Conservation (phyloP, 2,329 filamentous ascomycete species). For the Aspergillus japonicus region DNA sequence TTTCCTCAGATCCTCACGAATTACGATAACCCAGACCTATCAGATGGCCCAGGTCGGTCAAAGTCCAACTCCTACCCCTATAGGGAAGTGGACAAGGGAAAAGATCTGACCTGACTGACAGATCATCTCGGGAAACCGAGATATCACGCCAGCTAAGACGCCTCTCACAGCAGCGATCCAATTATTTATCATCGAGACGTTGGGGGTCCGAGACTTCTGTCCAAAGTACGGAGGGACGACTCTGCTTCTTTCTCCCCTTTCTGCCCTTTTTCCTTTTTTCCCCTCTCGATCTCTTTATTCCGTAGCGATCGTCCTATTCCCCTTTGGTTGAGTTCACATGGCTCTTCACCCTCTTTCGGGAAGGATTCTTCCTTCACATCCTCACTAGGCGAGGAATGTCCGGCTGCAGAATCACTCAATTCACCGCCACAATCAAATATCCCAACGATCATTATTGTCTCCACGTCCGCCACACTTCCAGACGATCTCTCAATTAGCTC, state of each 20-base stretch:
- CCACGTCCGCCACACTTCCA: neutral
- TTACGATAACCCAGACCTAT: neutral
- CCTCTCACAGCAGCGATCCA: neutral
- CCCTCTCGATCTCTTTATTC: neutral
- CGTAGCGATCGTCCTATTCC: neutral
- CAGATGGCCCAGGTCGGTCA: neutral
- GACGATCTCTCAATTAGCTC: neutral
- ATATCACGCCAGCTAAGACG: constrained; percentile 8
- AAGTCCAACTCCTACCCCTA: neutral
- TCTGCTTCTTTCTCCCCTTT: neutral
- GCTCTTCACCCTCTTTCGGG: too few relatives aligned
- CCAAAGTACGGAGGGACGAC: neutral
- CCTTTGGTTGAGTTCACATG: too few relatives aligned
- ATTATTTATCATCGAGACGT: neutral
- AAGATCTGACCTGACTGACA: neutral
- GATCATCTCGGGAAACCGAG: constrained; percentile 4
- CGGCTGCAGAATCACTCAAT: neutral
- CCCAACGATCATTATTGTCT: neutral
- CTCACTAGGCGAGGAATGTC: neutral
- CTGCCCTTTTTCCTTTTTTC: neutral
- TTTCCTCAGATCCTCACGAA: neutral
- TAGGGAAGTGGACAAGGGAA: neutral
- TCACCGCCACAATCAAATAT: neutral
- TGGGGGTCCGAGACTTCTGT: neutral
- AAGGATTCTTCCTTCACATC: neutral